Conservation (phyloP, 805 yeast species). For the Dipodascus geniculatus region DNA sequence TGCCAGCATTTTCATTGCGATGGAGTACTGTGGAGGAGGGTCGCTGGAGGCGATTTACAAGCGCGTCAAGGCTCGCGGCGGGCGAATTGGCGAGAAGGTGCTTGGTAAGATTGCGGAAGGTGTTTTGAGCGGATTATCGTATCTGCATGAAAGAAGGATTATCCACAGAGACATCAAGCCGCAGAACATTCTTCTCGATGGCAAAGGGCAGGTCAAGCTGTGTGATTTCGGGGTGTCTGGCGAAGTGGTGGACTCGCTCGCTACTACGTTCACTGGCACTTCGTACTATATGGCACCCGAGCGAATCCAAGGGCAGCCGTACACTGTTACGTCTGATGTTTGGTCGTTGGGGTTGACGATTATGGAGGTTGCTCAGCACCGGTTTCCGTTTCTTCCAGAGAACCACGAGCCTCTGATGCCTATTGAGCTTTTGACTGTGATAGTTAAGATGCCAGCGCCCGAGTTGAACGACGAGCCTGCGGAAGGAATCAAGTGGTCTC, state of each 20-base stretch:
- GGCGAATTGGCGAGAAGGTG: slow-evolving; percentile 86
- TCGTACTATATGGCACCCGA: slow-evolving; percentile 99
- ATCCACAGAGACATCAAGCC: slow-evolving; percentile 97
- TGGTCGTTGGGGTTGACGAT: slow-evolving; percentile 94
- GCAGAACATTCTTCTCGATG: slow-evolving; percentile 73
- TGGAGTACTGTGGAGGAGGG: slow-evolving; percentile 95
- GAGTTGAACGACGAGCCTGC: slow-evolving; percentile 64
- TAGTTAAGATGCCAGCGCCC: slow-evolving; percentile 70
- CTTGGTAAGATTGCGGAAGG: slow-evolving; percentile 83
- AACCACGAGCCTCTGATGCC: slow-evolving; percentile 52
- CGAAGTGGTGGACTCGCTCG: slow-evolving; percentile 87
- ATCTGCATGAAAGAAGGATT: slow-evolving; percentile 75
- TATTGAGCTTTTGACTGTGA: slow-evolving; percentile 71
- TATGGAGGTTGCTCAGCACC: slow-evolving; percentile 86
- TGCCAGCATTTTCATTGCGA: slow-evolving; percentile 81
- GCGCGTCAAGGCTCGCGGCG: slow-evolving; percentile 58
- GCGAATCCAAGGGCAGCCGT: slow-evolving; percentile 89
- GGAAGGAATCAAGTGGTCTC: slow-evolving; percentile 69
- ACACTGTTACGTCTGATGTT: slow-evolving; percentile 88
- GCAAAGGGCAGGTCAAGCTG: slow-evolving; percentile 70
- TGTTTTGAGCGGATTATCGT: slow-evolving; percentile 73
- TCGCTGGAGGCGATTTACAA: slow-evolving; percentile 87
- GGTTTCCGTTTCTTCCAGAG: slow-evolving; percentile 62
- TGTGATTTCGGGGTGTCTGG: slow-evolving; percentile 99
- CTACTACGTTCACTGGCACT: slow-evolving; percentile 95